phyloP scores from a whole-genome alignment of 805 yeast species.

The Nakazawaea populi region DNA sequence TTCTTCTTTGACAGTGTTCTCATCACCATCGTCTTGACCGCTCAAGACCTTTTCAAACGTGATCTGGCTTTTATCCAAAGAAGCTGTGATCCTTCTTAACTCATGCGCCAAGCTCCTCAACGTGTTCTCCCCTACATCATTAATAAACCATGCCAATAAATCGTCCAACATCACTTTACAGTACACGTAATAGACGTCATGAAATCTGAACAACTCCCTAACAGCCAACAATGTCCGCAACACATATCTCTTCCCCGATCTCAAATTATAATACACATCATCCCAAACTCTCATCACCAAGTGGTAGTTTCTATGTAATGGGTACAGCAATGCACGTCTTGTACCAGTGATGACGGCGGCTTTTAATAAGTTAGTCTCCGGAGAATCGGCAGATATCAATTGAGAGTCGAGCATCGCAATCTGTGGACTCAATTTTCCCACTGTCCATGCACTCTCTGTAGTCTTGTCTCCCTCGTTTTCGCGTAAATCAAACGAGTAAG shows the following conservation, averaged over 20 bases:
- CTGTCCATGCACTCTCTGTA: slow-evolving; percentile 90
- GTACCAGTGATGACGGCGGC: slow-evolving; percentile 56
- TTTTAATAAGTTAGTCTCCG: slow-evolving; percentile 34
- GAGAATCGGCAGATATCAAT: slow-evolving; percentile 30
- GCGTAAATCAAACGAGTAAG: slow-evolving; percentile 68
- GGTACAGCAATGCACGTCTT: slow-evolving; percentile 72
- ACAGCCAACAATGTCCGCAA: slow-evolving; percentile 53
- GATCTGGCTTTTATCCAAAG: slow-evolving; percentile 37
- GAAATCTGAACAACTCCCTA: slow-evolving; percentile 72
- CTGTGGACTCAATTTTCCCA: slow-evolving; percentile 83
- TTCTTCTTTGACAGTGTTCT: slow-evolving; percentile 29
- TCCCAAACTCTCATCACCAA: slow-evolving; percentile 62
- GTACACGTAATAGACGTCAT: slow-evolving; percentile 81
- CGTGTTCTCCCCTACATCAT: slow-evolving; percentile 51
- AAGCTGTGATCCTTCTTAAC: slow-evolving; percentile 36
- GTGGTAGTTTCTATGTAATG: slow-evolving; percentile 68
- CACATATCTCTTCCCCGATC: slow-evolving; percentile 65
- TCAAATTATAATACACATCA: slow-evolving; percentile 59
- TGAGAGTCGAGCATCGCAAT: slow-evolving; percentile 64
- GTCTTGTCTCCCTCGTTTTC: slow-evolving; percentile 67
- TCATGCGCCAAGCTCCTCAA: slow-evolving; percentile 65
- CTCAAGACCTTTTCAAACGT: slow-evolving; percentile 46
- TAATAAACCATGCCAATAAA: slow-evolving; percentile 67
- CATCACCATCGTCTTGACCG: background rate
- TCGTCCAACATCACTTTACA: slow-evolving; percentile 75